Evolutionary conservation across 305 asterid species (phyloP), one percentile per base, ranked within the genome.

Genomic region (Plantago coronopus): DNA sequence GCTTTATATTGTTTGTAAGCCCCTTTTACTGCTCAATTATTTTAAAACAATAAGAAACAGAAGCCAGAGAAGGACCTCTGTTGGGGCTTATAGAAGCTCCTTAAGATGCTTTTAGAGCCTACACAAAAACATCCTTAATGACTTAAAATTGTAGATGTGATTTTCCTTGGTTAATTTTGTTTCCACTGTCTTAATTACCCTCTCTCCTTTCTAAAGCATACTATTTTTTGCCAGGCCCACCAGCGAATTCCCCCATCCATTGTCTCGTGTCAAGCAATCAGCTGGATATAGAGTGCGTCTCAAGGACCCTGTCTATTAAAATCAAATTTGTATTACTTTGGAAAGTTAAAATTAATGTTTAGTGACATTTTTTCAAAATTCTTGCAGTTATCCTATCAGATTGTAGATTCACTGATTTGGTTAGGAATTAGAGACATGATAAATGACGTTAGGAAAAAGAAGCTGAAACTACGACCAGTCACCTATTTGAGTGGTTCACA

Each of bases 371-470:
- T 71, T 64, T 63, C 70, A 62, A 75, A 74, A 54, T 43, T 76
- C 79, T 71, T 78, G 82, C 97, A 93, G 97, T 81, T 93, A 54
- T 93, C 99, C 0, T 93, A 89, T 76, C 97, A 93, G 86, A 87
- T 85, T 63, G 97, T 93, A 53, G 96, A 93, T 68, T 87, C 96
- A 74, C 73, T 89, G 81, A 85, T 93, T 71, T 93, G 99, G 99
- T 83, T 93, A 43, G 99, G 99, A 61, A 93, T 93, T 60, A 78
- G 96, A 66, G 99, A 89, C 79, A 79, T 93, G 95, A 89, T 89
- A 57, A 93, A 93, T 72, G 97, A 93, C 74, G 29, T 81, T 44
- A 76, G 99, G 86, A 93, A 93, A 74, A 89, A 83, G 74, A 87
- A 83, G 75, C 75, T 89, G 81, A 93, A 87, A 72, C 80, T 89